phyloP scores from a whole-genome alignment of 352 stramenopile genomes.

The Lagenidium giganteum region DNA sequence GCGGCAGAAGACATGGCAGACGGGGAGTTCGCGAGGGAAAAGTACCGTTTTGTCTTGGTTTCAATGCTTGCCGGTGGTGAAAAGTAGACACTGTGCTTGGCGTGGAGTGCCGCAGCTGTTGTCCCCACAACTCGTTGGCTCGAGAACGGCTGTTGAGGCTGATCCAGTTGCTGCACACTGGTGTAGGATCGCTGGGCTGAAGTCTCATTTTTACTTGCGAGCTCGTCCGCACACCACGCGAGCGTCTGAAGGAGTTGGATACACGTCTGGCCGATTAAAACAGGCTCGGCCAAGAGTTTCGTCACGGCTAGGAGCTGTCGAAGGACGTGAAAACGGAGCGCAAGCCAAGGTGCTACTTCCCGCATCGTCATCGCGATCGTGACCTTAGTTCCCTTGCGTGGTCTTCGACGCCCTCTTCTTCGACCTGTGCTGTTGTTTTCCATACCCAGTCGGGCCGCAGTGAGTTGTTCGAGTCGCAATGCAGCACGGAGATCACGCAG shows the following conservation, averaged over 20 bases:
- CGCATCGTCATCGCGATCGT: slow-evolving; percentile 6
- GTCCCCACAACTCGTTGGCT: not conserved
- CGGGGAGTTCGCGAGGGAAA: slow-evolving; percentile 48
- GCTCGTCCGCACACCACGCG: slow-evolving; percentile 48
- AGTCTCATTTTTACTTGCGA: not conserved
- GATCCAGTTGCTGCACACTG: slow-evolving; percentile 6
- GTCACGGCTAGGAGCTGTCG: slow-evolving; percentile 65
- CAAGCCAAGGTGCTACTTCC: slow-evolving; percentile 46
- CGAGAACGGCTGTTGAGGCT: slow-evolving; percentile 12
- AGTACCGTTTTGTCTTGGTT: slow-evolving; percentile 58
- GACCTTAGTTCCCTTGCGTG: not conserved
- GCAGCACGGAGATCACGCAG: slow-evolving; percentile 54
- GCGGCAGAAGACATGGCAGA: slow-evolving; percentile 72
- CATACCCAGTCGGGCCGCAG: slow-evolving; percentile 50
- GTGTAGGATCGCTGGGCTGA: not conserved
- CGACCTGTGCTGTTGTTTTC: not conserved
- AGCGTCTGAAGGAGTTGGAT: slow-evolving; percentile 66
- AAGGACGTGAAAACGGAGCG: slow-evolving; percentile 72
- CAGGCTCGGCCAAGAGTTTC: slow-evolving; percentile 43
- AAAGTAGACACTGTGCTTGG: slow-evolving; percentile 46
- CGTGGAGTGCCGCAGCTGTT: slow-evolving; percentile 30
- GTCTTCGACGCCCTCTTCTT: slow-evolving; percentile 1
- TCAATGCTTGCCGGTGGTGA: slow-evolving; percentile 63
- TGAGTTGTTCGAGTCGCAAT: slow-evolving; percentile 43
- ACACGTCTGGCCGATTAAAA: slow-evolving; percentile 48